Base-by-base conservation (phyloP, 768 basidiomycete genomes). In the Pholiota microspora region DNA sequence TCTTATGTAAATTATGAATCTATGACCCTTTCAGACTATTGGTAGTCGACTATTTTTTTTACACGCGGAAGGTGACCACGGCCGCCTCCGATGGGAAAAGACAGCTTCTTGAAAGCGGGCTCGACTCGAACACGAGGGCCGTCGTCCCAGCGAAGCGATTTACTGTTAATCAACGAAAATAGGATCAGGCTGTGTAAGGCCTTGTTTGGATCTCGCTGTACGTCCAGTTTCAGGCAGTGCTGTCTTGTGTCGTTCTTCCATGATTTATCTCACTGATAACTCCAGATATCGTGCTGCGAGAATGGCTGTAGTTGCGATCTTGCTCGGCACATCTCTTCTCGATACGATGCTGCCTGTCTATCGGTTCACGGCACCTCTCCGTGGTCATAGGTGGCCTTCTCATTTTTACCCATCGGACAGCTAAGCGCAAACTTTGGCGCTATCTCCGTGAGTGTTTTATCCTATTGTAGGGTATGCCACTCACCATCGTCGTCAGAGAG, bases 391-490 rank as follows among this genome's bases (percentile, higher is more conserved):
- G 45, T 53, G 45, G 28, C 48, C 16, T 36, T 57, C 18, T 10
- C 48, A 54, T 46, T 42, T 62, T 62, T 64, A 60, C 63, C 57
- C 59, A 64, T 62, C 63, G 63, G 60, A 52, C 44, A 49, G 48
- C 56, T 55, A 54, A 29, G 21, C 57, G 54, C 57, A 51, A 32
- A 50, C 55, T 51, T 64, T 60, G 60, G 57, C 63, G 60, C 62
- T 63, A 63, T 64, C 63, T 61, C 60, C 63, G 65, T 64, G 61
- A 59, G 60, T 59, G 25, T 60, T 59, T 63, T 56, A 35, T 58
- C 32, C 65, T 53, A 56, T 60, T 61, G 50, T 59, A 27, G 45
- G 65, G 25, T 38, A 49, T 49, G 48, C 52, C 48, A 55, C 42
- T 57, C 59, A 59, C 56, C 54, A 51, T 60, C 55, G 48, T 62